Conservation (phyloP, 2,329 filamentous ascomycete genomes). For the Colletotrichum aenigma region DNA sequence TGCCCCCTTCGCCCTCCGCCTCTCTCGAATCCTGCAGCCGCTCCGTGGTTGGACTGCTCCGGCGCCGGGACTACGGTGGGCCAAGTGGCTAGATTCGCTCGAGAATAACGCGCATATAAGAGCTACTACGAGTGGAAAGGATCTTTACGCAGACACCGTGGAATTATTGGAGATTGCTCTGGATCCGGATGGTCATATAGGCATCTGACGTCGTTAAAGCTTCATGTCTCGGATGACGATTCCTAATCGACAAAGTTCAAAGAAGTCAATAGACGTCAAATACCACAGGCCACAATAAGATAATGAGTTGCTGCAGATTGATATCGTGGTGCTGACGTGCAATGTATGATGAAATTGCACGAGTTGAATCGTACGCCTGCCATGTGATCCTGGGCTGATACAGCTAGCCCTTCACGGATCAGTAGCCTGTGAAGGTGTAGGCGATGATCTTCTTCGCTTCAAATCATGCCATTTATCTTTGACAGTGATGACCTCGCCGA, state of each 20-base stretch:
- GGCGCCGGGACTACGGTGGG: slow-evolving; percentile 66
- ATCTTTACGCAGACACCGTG: slow-evolving; percentile 58
- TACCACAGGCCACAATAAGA: not conserved
- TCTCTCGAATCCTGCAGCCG: slow-evolving; percentile 68
- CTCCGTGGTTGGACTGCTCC: slow-evolving; percentile 71
- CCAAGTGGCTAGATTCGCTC: slow-evolving; percentile 72
- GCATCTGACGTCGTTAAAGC: not conserved
- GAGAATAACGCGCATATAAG: slow-evolving; percentile 66
- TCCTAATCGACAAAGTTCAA: not conserved
- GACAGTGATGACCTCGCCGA: slow-evolving; percentile 49
- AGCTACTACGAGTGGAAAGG: slow-evolving; percentile 69
- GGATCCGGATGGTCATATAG: not conserved
- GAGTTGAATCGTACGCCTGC: not conserved
- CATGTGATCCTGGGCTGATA: not conserved
- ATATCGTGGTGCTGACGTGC: not conserved
- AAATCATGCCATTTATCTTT: slow-evolving; percentile 46
- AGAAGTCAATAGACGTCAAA: not conserved
- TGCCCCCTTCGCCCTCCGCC: slow-evolving; percentile 74
- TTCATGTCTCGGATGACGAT: not conserved
- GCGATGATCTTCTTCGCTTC: slow-evolving; percentile 32
- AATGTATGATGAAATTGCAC: not conserved
- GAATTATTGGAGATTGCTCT: slow-evolving; percentile 48
- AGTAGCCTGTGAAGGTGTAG: not conserved
- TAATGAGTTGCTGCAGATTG: not conserved
- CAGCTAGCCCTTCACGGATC: not conserved